phyloP scores from a whole-genome alignment of 208 protist species.

The Acanthamoeba castellanii region DNA sequence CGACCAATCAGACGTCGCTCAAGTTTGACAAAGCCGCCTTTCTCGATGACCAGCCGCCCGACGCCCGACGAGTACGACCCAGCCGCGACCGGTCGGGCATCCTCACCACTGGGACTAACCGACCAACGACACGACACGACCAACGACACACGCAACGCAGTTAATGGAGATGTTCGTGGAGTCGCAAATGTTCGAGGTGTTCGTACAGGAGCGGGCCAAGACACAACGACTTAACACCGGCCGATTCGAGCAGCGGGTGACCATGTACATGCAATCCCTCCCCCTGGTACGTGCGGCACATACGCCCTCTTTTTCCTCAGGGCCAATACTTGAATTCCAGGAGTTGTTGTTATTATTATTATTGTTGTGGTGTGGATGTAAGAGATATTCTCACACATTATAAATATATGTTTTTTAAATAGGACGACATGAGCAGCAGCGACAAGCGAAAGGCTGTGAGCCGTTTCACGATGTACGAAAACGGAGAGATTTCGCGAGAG shows the following conservation, averaged over 20 bases:
- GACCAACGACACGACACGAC: no score
- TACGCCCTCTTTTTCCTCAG: neutral
- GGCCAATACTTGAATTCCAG: no score
- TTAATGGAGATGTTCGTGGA: slow-evolving; percentile 29
- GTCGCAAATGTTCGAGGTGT: slow-evolving; percentile 66
- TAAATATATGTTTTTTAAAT: no score
- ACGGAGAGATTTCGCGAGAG: slow-evolving; percentile 22
- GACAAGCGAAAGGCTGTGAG: neutral
- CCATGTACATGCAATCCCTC: slow-evolving; percentile 27
- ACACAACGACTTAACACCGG: slow-evolving; percentile 19
- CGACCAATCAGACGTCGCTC: neutral
- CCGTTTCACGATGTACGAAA: slow-evolving; percentile 66
- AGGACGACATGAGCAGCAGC: neutral
- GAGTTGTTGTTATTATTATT: no score
- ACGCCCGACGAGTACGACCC: neutral
- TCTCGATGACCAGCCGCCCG: neutral
- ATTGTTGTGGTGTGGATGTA: no score
- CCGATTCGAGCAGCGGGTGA: slow-evolving; percentile 35
- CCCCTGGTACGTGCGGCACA: neutral
- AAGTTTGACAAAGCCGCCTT: slow-evolving; percentile 30
- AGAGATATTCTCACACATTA: no score
- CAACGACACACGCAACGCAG: no score
- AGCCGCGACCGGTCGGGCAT: no score
- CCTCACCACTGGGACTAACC: no score
- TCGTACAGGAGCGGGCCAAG: slow-evolving; percentile 36